phyloP scores from a whole-genome alignment of 345 rosid species.

The Garcia nutans region DNA sequence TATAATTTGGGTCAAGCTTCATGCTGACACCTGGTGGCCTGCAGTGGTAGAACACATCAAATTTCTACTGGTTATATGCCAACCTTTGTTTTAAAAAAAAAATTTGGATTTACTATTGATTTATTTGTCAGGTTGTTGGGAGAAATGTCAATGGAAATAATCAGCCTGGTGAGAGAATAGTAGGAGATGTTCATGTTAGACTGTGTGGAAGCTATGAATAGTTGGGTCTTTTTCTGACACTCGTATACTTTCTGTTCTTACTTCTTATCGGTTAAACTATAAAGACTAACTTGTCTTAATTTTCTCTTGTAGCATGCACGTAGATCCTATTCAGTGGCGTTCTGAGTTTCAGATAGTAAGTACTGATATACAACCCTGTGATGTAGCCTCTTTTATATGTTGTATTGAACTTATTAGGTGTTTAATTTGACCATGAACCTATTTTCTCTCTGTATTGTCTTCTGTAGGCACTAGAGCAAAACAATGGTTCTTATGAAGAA shows the following conservation, averaged over 20 bases:
- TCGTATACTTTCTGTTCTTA: background rate
- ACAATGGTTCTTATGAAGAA: conserved; percentile 32
- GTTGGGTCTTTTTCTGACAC: conserved; percentile 33
- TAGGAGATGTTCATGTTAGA: conserved; percentile 43
- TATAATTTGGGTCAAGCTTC: conserved; percentile 45
- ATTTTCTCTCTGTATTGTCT: background rate
- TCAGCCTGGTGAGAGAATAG: conserved; percentile 29
- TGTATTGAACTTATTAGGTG: background rate
- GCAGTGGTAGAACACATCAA: conserved; percentile 41
- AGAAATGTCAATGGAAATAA: conserved; percentile 23
- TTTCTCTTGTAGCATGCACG: conserved; percentile 39
- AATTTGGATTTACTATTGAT: conserved; percentile 1
- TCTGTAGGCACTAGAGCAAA: conserved; percentile 40
- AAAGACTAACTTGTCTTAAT: conserved; percentile 11
- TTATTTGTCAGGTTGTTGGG: conserved; percentile 44
- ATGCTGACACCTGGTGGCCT: conserved; percentile 56
- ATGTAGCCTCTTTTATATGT: background rate
- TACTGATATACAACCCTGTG: background rate
- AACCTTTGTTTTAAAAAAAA: background rate
- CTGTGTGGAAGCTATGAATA: conserved; percentile 53
- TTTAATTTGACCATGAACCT: background rate
- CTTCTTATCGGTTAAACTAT: background rate
- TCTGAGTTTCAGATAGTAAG: conserved; percentile 47
- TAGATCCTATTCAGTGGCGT: conserved; percentile 36
- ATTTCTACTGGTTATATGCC: background rate